Evolutionary conservation across 2,329 filamentous ascomycete genomes (phyloP).

Genomic region (Nothopassalora personata): DNA sequence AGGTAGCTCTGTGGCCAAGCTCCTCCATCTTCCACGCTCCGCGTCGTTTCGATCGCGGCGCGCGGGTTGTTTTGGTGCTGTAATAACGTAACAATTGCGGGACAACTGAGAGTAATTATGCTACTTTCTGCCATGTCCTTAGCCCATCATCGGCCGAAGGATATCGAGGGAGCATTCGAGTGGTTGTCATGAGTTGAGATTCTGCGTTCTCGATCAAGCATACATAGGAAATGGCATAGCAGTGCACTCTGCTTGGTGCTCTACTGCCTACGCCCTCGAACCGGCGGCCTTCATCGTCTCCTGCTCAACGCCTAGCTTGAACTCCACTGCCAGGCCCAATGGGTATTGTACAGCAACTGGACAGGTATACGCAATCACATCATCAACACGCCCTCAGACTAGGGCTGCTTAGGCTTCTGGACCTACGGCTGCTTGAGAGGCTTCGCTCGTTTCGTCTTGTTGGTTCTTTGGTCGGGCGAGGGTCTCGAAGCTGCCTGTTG

Average conservation of each 20-base stretch:
- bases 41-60: too few species aligned
- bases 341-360: slow-evolving; percentile 1
- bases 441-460: slow-evolving; percentile 2
- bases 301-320: not conserved
- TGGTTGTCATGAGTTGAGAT: not conserved
- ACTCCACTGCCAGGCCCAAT: not conserved
- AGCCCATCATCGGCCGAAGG: not conserved
- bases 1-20: too few species aligned
- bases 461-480: slow-evolving; percentile 36
- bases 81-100: too few species aligned
- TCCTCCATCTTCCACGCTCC: too few species aligned
- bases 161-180: not conserved
- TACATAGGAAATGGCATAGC: not conserved
- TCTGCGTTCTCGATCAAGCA: not conserved
- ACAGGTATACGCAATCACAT: not conserved
- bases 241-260: not conserved
- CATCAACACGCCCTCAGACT: not conserved
- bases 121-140: not conserved
- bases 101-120: not conserved
- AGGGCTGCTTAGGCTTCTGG: not conserved
- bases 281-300: not conserved
- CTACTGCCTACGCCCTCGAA: not conserved
- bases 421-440: slow-evolving; percentile 13
- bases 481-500: slow-evolving; percentile 45
- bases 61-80: too few species aligned